Evolutionary conservation across 768 basidiomycete species (phyloP), one percentile per base, ranked within the genome.

Genomic region (Lactifluus pinguis): DNA sequence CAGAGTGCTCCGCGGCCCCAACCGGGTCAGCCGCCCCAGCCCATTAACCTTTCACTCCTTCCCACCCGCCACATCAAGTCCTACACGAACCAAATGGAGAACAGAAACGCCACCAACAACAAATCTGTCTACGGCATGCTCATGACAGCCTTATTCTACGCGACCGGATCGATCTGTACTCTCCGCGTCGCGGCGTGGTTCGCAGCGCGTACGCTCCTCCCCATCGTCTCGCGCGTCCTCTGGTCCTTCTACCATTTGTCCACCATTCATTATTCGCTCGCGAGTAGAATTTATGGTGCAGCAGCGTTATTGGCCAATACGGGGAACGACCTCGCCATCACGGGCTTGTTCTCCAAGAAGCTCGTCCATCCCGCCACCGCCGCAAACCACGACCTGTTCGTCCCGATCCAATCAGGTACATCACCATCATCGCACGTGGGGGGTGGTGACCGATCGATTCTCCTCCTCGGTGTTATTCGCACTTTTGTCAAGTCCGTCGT

Each of bases 141-240:
- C 1, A 59, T 59, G 57, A 45, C 57, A 15, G 50, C 45, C 41
- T 30, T 59, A 6, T 59, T 59, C 32, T 59, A 59, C 32, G 36
- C 57, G 32, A 59, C 50, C 2, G 57, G 39, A 8, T 21, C 32
- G 0, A 42, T 52, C 19, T 59, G 50, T 41, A 32, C 36, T 32
- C 41, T 59, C 13, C 57, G 57, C 19, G 11, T 42, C 4, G 14
- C 38, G 4, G n/a, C 45, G 1, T 48, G 47, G 53, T 36, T 49
- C 29, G 36, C 36, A 30, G 25, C 30, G 29, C 30, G 19, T 21
- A 14, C n/a, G 39, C 48, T 49, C 47, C 19, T 54, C 14, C 53
- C 44, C 45, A 5, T 45, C 36, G 13, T 34, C 29, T 41, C 59
- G 30, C 36, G 7, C 38, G 4, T 34, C 3, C 9, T 34, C 5